Percentiles rank a stretch among this genome's conserved stretches.
phyloP scores from a whole-genome alignment of 78 protist species.

The Dictyostelium brefeldianum region DNA sequence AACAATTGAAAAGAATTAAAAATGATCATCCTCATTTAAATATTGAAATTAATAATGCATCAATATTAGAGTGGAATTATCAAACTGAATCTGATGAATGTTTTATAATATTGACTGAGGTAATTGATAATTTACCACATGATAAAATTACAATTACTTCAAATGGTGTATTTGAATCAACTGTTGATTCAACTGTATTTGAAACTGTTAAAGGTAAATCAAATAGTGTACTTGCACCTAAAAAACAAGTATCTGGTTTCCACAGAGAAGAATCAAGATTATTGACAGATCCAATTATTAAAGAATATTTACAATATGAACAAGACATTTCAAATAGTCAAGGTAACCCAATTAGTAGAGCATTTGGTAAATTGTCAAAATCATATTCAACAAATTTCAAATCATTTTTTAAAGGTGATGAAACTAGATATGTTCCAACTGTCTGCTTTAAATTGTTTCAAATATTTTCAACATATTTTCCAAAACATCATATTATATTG shows the following conservation, averaged over 20 bases:
- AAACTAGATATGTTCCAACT: constrained; percentile 24
- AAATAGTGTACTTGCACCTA: background rate
- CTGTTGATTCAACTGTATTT: background rate
- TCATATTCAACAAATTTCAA: background rate
- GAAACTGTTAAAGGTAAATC: background rate
- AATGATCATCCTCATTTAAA: constrained; percentile 26
- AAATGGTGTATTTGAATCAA: constrained; percentile 37
- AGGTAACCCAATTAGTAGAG: background rate
- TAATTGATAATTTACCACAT: constrained; percentile 73
- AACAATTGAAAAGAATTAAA: constrained; percentile 64
- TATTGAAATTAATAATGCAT: constrained; percentile 29
- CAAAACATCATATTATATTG: constrained; percentile 54
- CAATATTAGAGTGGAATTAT: constrained; percentile 65
- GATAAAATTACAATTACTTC: constrained; percentile 30
- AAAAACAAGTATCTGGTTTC: background rate
- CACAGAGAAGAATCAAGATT: constrained; percentile 13
- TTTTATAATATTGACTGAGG: constrained; percentile 62
- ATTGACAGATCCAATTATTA: constrained; percentile 40
- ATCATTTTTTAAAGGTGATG: constrained; percentile 44
- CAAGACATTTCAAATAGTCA: background rate
- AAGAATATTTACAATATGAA: constrained; percentile 27
- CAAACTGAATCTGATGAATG: constrained; percentile 44
- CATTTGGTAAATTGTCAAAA: background rate
- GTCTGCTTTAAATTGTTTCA: constrained; percentile 74
- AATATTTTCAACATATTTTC: constrained; percentile 42